A percentile compares a stretch with the other conserved stretches of the same genome.
Conservation (phyloP, 345 rosid genomes). For the Bruguiera parviflora region DNA sequence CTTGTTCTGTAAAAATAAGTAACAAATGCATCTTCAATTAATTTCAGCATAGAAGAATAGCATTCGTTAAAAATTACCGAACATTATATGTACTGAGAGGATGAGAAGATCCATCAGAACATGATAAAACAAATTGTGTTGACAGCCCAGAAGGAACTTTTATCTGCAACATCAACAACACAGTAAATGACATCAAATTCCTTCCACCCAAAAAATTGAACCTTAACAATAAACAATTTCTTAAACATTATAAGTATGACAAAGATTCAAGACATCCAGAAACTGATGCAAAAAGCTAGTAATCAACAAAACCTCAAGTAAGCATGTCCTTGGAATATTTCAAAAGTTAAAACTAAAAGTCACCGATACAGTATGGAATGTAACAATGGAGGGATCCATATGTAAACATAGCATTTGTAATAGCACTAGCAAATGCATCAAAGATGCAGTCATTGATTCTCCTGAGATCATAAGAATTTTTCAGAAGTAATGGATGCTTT, state of each 20-base stretch:
- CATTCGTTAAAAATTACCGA: conserved; percentile 41
- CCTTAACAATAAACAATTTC: background rate
- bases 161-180: conserved; percentile 49
- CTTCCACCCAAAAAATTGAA: background rate
- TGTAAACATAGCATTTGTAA: background rate
- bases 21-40: background rate
- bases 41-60: background rate
- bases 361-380: background rate
- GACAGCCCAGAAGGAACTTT: conserved; percentile 78
- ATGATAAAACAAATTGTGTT: conserved; percentile 69
- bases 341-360: background rate
- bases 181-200: background rate
- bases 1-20: no score
- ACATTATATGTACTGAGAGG: conserved; percentile 59
- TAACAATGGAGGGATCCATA: no score
- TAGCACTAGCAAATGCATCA: no score
- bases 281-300: background rate
- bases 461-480: no score
- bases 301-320: background rate
- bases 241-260: background rate
- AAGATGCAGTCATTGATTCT: no score
- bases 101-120: conserved; percentile 67
- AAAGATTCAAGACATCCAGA: background rate
- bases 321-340: background rate
- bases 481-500: no score